These are phyloP conservation scores for Ensete ventricosum DNA, from an alignment of 176 grass and related monocot species.

Conservation along the genomic window DNA sequence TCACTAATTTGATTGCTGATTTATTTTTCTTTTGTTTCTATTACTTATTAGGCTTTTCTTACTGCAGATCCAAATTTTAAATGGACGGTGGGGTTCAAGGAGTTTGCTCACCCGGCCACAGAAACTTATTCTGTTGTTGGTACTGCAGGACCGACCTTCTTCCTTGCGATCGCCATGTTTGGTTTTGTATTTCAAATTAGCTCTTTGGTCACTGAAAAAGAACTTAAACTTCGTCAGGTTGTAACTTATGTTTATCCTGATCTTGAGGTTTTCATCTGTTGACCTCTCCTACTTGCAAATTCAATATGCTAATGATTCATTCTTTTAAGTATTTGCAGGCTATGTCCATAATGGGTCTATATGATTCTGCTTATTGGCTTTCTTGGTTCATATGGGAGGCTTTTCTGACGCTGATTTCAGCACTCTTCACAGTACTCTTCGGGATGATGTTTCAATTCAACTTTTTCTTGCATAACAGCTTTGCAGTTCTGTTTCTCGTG, in stretches of 20 bases:
- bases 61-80: constrained; percentile 76
- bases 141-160: constrained; percentile 75
- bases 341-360: constrained; percentile 96
- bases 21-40: not conserved
- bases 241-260: not conserved
- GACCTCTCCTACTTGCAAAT: not conserved
- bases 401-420: constrained; percentile 58
- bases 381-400: constrained; percentile 95
- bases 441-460: constrained; percentile 98
- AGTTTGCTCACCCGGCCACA: constrained; percentile 94
- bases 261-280: not conserved
- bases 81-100: constrained; percentile 81
- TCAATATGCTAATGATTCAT: not conserved
- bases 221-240: constrained; percentile 92
- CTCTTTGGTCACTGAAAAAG: constrained; percentile 83
- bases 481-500: constrained; percentile 59
- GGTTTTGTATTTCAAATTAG: constrained; percentile 98
- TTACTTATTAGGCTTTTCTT: not conserved
- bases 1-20: not conserved
- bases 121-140: constrained; percentile 85
- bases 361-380: constrained; percentile 89
- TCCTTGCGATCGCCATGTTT: constrained; percentile 97
- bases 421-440: constrained; percentile 85
- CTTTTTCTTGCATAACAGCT: constrained; percentile 82
- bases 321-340: constrained; percentile 41